Base-by-base conservation (phyloP, 352 stramenopile genomes). In the Stramenopiles sp. region DNA sequence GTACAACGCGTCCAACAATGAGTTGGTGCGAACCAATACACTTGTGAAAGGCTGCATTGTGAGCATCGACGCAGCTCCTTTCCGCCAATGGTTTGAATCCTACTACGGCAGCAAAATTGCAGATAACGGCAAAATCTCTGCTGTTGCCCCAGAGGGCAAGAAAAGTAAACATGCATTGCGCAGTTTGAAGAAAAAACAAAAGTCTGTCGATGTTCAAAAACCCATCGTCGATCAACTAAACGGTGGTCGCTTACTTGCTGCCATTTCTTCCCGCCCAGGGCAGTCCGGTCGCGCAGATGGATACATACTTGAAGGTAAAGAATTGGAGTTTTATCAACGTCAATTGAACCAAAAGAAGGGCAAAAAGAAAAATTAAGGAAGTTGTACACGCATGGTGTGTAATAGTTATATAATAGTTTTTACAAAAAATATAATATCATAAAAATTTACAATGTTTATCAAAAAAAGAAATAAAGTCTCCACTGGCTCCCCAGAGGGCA, bases 1-100 rank as follows among this genome's bases (percentile, higher is more conserved):
- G 30, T 99, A 99, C 95, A 99, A 99, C 89, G 93, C 96, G 78
- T 98, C 96, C 84, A 99, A 99, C 94, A 99, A 99, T 91, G 97
- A 99, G 87, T 91, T 99, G 83, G 96, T 99, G 82, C 94, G 97
- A 88, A 99, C 97, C 85, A 99, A 99, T 92, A 99, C 97, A 32
- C 89, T 99, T 32, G 96, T 99, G 76, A 99, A 99, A 93, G 95
- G 95, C 85, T 91, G 92, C 82, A 97, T 99, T 83, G 91, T 99
- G 78, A 85, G 97, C 75, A 94, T 99, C 80, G 96, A 99, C 91
- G 95, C 95, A 67, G 96, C 96, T 32, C 96, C 96, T 55, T 99
- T 99, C 94, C 96, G 97, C 87, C 90, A 96, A 83, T 99, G 95
- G 95, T 99, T 99, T 88, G 95, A 99, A 87, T 90, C 90, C 81